Percentiles rank a stretch among this genome's conserved stretches.
These are phyloP conservation scores for Globisporangium paroecandrum DNA, from an alignment of 352 stramenopile species.

Conservation along the genomic window DNA sequence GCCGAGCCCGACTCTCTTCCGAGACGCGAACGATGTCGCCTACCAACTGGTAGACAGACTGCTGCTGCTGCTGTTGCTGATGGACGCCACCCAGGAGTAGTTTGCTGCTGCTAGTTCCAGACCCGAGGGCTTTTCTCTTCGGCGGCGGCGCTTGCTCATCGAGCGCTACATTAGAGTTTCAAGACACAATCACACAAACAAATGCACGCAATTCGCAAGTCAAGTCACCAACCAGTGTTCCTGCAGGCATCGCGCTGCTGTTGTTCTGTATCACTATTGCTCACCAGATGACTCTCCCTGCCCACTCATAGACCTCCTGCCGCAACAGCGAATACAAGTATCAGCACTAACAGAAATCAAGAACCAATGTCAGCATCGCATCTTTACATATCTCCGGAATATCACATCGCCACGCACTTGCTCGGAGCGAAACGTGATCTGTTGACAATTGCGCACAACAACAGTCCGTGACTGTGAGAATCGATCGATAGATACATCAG, in stretches of 20 bases:
- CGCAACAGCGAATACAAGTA: neutral
- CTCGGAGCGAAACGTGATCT: slow-evolving; percentile 29
- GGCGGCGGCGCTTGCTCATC: neutral
- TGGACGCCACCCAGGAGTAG: neutral
- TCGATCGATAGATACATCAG: neutral
- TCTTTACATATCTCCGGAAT: slow-evolving; percentile 20
- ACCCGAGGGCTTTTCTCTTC: slow-evolving; percentile 1
- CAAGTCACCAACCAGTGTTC: neutral
- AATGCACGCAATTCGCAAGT: neutral
- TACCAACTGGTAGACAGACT: slow-evolving; percentile 31
- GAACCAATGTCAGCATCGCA: neutral
- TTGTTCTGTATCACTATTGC: neutral
- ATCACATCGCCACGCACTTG: slow-evolving; percentile 36
- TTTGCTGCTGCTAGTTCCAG: slow-evolving; percentile 6
- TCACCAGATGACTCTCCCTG: slow-evolving; percentile 4
- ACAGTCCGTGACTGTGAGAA: neutral
- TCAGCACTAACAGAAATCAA: neutral
- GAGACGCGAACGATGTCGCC: slow-evolving; percentile 38
- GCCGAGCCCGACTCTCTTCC: slow-evolving; percentile 19
- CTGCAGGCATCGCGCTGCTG: neutral
- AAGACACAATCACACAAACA: neutral
- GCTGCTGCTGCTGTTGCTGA: slow-evolving; percentile 14
- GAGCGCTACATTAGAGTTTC: slow-evolving; percentile 1
- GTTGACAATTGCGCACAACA: neutral
- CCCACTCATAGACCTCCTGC: slow-evolving; percentile 10